These are phyloP conservation scores for Tylopilus intermedius DNA, from an alignment of 768 basidiomycete genomes.

Conservation along the genomic window DNA sequence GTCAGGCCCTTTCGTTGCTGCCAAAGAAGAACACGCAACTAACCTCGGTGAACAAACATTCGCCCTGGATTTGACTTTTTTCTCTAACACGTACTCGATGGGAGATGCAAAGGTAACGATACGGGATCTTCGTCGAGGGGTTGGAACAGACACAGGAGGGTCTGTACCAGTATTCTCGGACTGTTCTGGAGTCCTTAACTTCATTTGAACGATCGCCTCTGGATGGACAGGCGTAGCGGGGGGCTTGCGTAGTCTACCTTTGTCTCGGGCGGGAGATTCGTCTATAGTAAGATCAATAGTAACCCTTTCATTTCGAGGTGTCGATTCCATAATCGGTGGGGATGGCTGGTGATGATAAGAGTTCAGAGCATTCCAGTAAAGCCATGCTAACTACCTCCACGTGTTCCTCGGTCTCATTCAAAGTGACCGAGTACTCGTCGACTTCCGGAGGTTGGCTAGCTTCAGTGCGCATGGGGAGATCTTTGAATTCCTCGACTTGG, in stretches of 20 bases:
- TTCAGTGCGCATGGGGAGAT: neutral
- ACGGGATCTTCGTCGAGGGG: constrained; percentile 13
- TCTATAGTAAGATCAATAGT: constrained; percentile 46
- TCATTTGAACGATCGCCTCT: neutral
- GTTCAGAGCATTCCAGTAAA: neutral
- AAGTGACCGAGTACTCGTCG: neutral
- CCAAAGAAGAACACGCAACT: neutral
- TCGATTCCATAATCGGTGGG: constrained; percentile 6
- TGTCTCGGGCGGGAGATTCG: constrained; percentile 18
- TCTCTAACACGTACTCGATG: constrained; percentile 11
- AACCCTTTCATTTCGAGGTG: constrained; percentile 21
- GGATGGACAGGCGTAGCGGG: neutral
- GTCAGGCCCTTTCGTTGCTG: neutral
- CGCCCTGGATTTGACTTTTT: neutral
- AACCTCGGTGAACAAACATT: constrained; percentile 5
- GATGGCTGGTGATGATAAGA: constrained; percentile 12
- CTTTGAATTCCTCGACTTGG: constrained; percentile 1
- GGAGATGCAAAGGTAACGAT: constrained; percentile 31
- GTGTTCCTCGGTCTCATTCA: constrained; percentile 2
- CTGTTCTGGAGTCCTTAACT: neutral
- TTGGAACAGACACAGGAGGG: neutral
- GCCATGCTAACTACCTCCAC: constrained; percentile 9
- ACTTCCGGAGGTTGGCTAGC: neutral
- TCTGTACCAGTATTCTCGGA: neutral
- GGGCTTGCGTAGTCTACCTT: neutral